Conservation (phyloP, 345 rosid species). For the Barbarea vulgaris region DNA sequence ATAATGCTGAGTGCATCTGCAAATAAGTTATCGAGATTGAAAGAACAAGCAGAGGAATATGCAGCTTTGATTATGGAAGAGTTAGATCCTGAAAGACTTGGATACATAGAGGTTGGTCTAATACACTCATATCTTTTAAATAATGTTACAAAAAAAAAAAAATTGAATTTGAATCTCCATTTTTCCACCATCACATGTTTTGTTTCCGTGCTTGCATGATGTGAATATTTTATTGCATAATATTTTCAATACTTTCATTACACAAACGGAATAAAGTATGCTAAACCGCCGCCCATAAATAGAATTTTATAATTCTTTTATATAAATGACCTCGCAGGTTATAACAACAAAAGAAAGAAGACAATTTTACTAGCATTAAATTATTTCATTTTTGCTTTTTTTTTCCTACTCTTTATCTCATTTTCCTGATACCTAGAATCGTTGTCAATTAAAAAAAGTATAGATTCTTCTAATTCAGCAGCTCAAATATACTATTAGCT, state of each 20-base stretch:
- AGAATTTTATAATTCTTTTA: conserved; percentile 15
- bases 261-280: conserved; percentile 42
- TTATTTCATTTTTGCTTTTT: conserved; percentile 2
- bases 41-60: conserved; percentile 96
- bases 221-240: conserved; percentile 30
- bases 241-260: conserved; percentile 25
- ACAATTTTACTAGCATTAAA: neutral
- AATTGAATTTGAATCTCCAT: conserved; percentile 11
- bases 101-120: conserved; percentile 90
- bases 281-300: conserved; percentile 42
- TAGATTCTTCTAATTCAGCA: conserved; percentile 18
- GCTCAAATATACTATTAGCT: conserved; percentile 14
- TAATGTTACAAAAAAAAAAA: conserved; percentile 3
- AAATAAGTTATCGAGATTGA: conserved; percentile 85
- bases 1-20: conserved; percentile 98
- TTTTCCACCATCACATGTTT: conserved; percentile 39
- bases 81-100: conserved; percentile 95
- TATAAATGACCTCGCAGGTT: conserved; percentile 31
- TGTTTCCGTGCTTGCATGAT: conserved; percentile 45
- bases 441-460: neutral
- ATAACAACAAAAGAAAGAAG: neutral
- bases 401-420: conserved; percentile 21
- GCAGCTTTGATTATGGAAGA: conserved; percentile 99
- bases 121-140: conserved; percentile 16
- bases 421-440: conserved; percentile 23